Base-by-base conservation (phyloP, 1,284 basidiomycete species). In the Retiboletus flavoniger region DNA sequence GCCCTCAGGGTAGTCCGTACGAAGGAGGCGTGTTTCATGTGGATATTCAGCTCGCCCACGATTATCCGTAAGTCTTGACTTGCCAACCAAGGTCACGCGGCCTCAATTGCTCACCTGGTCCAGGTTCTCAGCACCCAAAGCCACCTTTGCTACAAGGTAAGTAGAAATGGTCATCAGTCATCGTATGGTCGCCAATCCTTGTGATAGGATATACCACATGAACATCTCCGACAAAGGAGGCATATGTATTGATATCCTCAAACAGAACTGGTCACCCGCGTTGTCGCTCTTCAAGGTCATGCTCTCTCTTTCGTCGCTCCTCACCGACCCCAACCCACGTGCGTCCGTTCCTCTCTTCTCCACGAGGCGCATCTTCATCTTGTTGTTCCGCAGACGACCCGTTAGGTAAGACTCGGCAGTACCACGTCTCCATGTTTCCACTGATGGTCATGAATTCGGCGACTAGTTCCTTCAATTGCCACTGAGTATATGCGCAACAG, bases 271-370 rank as follows among this genome's bases (percentile, higher is more conserved):
- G 93, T 93, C 91, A 0, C 93, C 93, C 2, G 93, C 93, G 1
- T 74, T 95, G 31, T 94, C 92, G 2, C 76, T 95, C 39, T 94
- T 91, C 79, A 95, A 95, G 76, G 89, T 95, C 65, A 85, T 95
- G 70, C 81, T 95, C 14, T 93, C 91, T 16, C 79, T 95, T 5
- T 93, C 90, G 0, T 93, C 91, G 0, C 80, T 95, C 4, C 76
- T 95, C 44, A 93, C 91, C 9, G 92, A 95, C 63, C 93, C 93
- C 0, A 95, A 95, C 73, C 92, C 93, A 1, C 81, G 90, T 92
- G 69, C 59, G 87, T 66, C 43, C 19, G 3, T 24, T 40, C 16
- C 29, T n/a, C 3, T 47, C 21, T 44, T 17, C 6, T 46, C 10
- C 28, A 19, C 2, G 24, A n/a, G 24, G 6, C 24, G 3, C 19